Conservation (phyloP, 306 rosid genomes). For the Lathyrus sativus region DNA sequence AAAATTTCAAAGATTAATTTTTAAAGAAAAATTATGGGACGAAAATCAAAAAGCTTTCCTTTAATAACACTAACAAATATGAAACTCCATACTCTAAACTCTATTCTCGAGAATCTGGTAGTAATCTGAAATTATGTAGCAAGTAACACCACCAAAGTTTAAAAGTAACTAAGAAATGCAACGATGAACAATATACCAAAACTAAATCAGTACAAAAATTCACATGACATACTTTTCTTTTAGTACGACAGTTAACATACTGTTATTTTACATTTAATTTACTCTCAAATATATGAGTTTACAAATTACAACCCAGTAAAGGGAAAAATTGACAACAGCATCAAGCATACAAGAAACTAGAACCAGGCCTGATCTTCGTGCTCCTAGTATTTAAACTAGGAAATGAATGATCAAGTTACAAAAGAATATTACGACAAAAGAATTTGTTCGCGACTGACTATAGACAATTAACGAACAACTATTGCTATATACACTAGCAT, state of each 20-base stretch:
- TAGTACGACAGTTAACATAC: neutral
- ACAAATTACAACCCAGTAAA: slow-evolving; percentile 34
- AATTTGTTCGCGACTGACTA: slow-evolving; percentile 47
- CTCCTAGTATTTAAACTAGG: slow-evolving; percentile 32
- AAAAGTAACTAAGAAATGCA: neutral
- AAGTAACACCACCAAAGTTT: neutral
- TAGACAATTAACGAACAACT: slow-evolving; percentile 45
- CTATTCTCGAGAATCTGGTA: too few relatives aligned
- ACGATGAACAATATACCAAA: neutral
- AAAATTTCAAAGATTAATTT: too few relatives aligned
- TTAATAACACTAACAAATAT: too few relatives aligned
- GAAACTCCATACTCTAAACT: too few relatives aligned
- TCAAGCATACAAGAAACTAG: slow-evolving; percentile 31
- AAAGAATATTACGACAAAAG: slow-evolving; percentile 58
- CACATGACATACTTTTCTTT: neutral
- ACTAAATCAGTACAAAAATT: neutral
- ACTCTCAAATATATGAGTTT: neutral
- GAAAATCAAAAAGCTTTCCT: too few relatives aligned
- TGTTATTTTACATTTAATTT: slow-evolving; percentile 33
- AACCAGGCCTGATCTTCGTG: slow-evolving; percentile 43
- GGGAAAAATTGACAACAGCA: slow-evolving; percentile 44
- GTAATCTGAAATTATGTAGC: neutral
- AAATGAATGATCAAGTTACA: slow-evolving; percentile 47
- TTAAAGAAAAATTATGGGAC: too few relatives aligned
- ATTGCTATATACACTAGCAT: slow-evolving; percentile 62